Evolutionary conservation across 2,329 filamentous ascomycete genomes (phyloP), one percentile per base, ranked within the genome.

Genomic region (Magnaporthiopsis poae): DNA sequence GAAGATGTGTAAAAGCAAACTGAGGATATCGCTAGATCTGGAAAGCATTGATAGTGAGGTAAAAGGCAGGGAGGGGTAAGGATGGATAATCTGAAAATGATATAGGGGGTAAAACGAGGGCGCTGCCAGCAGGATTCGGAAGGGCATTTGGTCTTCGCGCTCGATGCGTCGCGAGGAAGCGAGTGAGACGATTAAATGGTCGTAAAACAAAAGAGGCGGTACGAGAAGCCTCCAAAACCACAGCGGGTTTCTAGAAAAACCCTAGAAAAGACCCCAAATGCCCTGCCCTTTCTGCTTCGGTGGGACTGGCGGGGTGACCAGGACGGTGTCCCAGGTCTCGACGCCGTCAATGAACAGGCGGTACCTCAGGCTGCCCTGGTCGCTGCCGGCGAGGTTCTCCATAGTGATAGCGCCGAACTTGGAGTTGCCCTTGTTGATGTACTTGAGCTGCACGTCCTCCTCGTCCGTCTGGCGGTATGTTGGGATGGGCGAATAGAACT

Each of bases 401-500:
- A 99, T 92, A 29, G 91, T 90, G 35, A 96, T 82, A 0, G 88
- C 86, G 1, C 92, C 92, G 76, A 96, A 94, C 75, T 98, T 98
- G 69, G 88, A 92, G 73, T 92, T 93, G 1, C 94, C 94, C 67
- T 89, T 86, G 2, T 94, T 90, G 62, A 94, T 84, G 71, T 95
- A 92, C 86, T 94, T 91, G 69, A 98, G 82, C 74, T 88, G 84
- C 13, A 96, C 86, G 77, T 98, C 95, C 71, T 93, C 87, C 1
- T 88, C 83, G 70, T 96, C 92, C 0, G 84, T 86, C 77, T 97
- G 92, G 70, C 82, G 82, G 76, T 98, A 99, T 0, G 92, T 94
- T 2, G 89, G 84, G 31, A 94, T 79, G 0, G 95, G 95, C 5
- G 95, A 84, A 71, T 95, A 96, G 74, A 99, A 99, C 83, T 98